Evolutionary conservation across 176 grass and related monocot species (phyloP), one percentile per base, ranked within the genome.

Genomic region (Tillandsia leiboldiana): DNA sequence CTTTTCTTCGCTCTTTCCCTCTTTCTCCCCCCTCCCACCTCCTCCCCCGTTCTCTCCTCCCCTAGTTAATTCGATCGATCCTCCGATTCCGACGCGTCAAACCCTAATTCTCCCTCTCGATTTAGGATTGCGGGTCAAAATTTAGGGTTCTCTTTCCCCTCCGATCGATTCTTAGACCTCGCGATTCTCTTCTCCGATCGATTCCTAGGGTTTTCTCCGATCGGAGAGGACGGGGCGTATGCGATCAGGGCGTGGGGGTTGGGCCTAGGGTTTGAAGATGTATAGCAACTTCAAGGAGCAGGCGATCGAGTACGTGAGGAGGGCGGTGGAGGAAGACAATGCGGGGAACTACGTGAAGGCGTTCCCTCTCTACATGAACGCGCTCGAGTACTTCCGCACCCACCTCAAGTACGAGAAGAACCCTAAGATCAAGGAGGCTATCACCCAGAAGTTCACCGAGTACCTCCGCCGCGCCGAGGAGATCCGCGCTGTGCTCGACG

Each of bases 361-460:
- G 0, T 99, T 99, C 80, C 90, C 87, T 3, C 83, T 99, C 49
- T 99, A 99, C 75, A 99, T 99, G 95, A 88, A 99, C 87, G 95
- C 95, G 10, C 90, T 99, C 66, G 95, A 99, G 78, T 99, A 99
- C 84, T 99, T 99, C 84, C 87, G 83, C 54, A 94, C 90, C 14
- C 95, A 99, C 84, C 95, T 99, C 80, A 99, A 99, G 84, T 99
- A 99, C 90, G 95, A 99, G 84, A 99, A 99, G 81, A 99, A 99
- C 87, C 90, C 90, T 63, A 99, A 91, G 82, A 99, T 99, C 82
- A 89, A 81, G 73, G 95, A 99, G 72, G 95, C 90, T 27, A 99
- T 99, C 75, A 99, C 82, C 66, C 90, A 84, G 74, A 99, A 99
- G 87, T 99, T 99, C 75, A 94, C 82, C 59, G 95, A 99, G 75